These are phyloP conservation scores for Cryptosporidium parvum DNA, from an alignment of 169 alveolate species.

Conservation along the genomic window DNA sequence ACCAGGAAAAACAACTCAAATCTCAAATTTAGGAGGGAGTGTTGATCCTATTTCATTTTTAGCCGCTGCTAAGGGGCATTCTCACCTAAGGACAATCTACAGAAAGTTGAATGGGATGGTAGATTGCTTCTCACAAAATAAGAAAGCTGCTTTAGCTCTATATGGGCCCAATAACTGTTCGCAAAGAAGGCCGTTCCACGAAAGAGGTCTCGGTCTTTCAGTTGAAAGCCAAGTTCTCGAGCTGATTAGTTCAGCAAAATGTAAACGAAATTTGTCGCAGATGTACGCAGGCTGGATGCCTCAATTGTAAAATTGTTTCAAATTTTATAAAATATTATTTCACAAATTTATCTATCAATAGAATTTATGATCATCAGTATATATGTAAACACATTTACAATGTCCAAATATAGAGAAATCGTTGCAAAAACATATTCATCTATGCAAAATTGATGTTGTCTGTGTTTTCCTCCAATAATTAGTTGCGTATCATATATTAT, in stretches of 20 bases:
- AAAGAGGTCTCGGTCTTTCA: conserved; percentile 79
- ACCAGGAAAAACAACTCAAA: conserved; percentile 78
- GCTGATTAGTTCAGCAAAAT: conserved; percentile 91
- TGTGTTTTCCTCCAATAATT: conserved; percentile 91
- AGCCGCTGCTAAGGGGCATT: conserved; percentile 79
- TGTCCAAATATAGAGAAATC: conserved; percentile 89
- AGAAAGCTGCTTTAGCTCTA: conserved; percentile 78
- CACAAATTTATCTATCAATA: conserved; percentile 9
- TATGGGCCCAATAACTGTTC: conserved; percentile 81
- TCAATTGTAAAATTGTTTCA: conserved; percentile 79
- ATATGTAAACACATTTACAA: conserved; percentile 86
- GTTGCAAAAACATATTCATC: conserved; percentile 95
- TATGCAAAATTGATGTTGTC: conserved; percentile 87
- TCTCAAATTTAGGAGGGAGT: conserved; percentile 49
- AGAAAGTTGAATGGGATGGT: conserved; percentile 86
- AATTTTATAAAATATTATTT: not conserved
- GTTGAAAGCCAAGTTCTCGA: conserved; percentile 87
- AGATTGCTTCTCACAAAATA: conserved; percentile 83
- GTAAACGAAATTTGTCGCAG: conserved; percentile 91
- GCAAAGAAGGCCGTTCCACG: conserved; percentile 86
- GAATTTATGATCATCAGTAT: conserved; percentile 74
- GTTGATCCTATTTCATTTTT: conserved; percentile 79
- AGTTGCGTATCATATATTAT: conserved; percentile 91
- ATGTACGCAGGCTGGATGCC: conserved; percentile 97
- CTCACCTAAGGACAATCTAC: conserved; percentile 80